Conservation (phyloP, 2,329 filamentous ascomycete genomes). For the Diatrype stigma region DNA sequence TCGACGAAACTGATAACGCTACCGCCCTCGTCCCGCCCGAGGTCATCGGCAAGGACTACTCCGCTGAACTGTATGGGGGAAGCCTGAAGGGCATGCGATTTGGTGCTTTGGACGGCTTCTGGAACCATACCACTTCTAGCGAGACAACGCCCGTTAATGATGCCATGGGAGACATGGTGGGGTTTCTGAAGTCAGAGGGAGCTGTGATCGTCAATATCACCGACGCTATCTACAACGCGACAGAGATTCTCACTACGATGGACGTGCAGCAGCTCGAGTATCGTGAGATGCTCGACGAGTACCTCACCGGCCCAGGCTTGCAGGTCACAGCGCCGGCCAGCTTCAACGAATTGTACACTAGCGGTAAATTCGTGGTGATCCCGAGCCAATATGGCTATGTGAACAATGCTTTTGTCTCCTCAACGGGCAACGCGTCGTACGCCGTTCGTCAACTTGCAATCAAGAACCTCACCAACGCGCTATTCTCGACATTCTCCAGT, state of each 20-base stretch:
- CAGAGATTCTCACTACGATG: conserved; percentile 38
- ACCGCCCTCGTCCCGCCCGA: conserved; percentile 43
- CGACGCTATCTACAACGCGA: conserved; percentile 46
- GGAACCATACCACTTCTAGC: conserved; percentile 44
- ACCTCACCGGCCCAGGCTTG: conserved; percentile 44
- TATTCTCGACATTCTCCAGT: conserved; percentile 45
- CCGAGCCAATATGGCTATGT: conserved; percentile 55
- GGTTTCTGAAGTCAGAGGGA: conserved; percentile 41
- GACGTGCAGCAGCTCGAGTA: conserved; percentile 62
- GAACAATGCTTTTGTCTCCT: conserved; percentile 45
- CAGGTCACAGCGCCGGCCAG: conserved; percentile 38
- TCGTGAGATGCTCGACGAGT: conserved; percentile 49
- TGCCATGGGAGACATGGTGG: conserved; percentile 45
- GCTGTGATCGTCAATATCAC: conserved; percentile 47
- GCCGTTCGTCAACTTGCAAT: conserved; percentile 42
- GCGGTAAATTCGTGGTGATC: conserved; percentile 54
- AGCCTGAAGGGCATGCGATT: conserved; percentile 26
- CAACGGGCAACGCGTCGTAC: conserved; percentile 48
- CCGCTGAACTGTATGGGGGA: conserved; percentile 28
- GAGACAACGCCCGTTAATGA: conserved; percentile 57
- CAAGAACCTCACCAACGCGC: conserved; percentile 43
- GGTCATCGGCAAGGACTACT: conserved; percentile 42
- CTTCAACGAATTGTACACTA: conserved; percentile 46
- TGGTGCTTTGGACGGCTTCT: conserved; percentile 46
- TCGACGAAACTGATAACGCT: conserved; percentile 47